phyloP scores from a whole-genome alignment of 305 asterid genomes.

The Fraxinus floribunda region DNA sequence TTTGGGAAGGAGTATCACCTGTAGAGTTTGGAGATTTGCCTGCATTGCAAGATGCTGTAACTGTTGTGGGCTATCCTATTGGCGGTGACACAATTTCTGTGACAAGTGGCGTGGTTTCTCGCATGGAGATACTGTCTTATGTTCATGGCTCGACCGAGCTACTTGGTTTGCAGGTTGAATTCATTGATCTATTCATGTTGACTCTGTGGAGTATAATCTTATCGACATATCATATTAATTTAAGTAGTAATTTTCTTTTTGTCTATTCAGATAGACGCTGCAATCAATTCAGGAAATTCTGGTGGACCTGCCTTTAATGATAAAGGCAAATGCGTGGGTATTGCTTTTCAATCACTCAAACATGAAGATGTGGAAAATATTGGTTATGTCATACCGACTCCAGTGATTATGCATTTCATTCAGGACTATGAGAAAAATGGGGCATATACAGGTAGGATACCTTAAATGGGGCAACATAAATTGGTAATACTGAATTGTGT shows the following conservation, averaged over 20 bases:
- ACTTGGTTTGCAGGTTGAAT: constrained; percentile 78
- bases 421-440: constrained; percentile 83
- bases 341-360: constrained; percentile 92
- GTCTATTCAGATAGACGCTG: constrained; percentile 74
- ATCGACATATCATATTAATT: not conserved
- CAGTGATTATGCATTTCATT: constrained; percentile 87
- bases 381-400: constrained; percentile 96
- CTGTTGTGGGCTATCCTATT: constrained; percentile 92
- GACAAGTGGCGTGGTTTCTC: constrained; percentile 95
- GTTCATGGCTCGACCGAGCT: constrained; percentile 96
- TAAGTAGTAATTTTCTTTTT: constrained; percentile 18
- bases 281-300: constrained; percentile 92
- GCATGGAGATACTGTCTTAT: constrained; percentile 88
- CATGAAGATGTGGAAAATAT: constrained; percentile 92
- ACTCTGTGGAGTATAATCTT: not conserved
- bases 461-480: not conserved
- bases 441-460: constrained; percentile 63
- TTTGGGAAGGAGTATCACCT: constrained; percentile 92
- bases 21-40: constrained; percentile 89
- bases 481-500: not conserved
- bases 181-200: constrained; percentile 22
- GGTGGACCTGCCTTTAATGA: constrained; percentile 95
- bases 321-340: constrained; percentile 83
- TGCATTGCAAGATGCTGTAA: constrained; percentile 88
- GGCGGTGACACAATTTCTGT: constrained; percentile 96